Conservation (phyloP, 225 moss, liverwort and hornwort genomes). For the Neckera pumila region DNA sequence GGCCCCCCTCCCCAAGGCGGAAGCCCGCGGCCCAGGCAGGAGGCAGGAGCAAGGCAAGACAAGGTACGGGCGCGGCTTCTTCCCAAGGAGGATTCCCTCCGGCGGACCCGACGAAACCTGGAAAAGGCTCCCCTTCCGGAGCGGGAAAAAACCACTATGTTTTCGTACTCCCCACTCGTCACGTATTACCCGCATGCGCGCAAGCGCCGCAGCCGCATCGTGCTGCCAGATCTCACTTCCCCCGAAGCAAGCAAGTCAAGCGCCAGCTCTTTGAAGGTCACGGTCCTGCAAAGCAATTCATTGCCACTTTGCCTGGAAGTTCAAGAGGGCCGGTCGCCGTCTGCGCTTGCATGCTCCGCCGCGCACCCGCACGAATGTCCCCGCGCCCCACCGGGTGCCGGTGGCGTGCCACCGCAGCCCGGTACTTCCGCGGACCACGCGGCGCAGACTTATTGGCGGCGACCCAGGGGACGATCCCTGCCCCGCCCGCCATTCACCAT, state of each 20-base stretch:
- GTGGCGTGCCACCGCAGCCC: background rate
- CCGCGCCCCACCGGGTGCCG: background rate
- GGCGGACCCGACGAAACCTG: background rate
- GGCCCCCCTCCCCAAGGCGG: background rate
- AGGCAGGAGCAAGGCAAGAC: background rate
- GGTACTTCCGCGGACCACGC: background rate
- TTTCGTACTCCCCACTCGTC: background rate
- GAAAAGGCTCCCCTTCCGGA: background rate
- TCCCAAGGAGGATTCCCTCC: background rate
- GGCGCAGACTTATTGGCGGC: background rate
- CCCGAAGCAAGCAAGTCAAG: background rate
- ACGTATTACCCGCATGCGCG: background rate
- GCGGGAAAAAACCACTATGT: background rate
- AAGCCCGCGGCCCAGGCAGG: background rate
- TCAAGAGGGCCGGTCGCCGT: background rate
- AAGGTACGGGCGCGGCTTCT: background rate
- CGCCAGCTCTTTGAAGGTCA: background rate
- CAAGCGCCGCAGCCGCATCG: background rate
- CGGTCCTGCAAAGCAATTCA: background rate
- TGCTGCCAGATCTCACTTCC: background rate
- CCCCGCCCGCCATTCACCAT: background rate
- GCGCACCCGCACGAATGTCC: background rate
- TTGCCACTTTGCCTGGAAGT: background rate
- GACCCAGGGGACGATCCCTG: background rate
- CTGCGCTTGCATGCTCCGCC: background rate